Evolutionary conservation across 2,329 filamentous ascomycete species (phyloP).

Genomic region (Periconia sp.): DNA sequence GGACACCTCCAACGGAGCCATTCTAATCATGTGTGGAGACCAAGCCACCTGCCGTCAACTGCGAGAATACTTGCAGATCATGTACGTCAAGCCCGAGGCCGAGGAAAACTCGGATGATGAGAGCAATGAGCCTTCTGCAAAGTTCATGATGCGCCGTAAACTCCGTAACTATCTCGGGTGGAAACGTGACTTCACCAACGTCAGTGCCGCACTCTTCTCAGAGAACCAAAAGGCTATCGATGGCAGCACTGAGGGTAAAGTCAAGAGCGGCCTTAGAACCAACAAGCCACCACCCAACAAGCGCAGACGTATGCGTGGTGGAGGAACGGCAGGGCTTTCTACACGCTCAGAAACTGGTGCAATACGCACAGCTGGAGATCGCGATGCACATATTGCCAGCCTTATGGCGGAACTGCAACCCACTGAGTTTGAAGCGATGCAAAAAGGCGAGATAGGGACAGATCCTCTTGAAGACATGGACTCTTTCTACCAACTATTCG

Average conservation of each 20-base stretch:
- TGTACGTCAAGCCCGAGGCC: conserved; percentile 72
- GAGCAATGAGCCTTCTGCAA: conserved; percentile 69
- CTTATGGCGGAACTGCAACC: conserved; percentile 83
- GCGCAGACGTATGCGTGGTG: conserved; percentile 81
- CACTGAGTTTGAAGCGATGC: conserved; percentile 75
- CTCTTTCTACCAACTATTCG: conserved; percentile 87
- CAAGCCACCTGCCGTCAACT: conserved; percentile 85
- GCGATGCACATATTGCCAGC: conserved; percentile 78
- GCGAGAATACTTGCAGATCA: conserved; percentile 87
- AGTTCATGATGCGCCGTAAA: conserved; percentile 88
- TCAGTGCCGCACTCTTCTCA: conserved; percentile 77
- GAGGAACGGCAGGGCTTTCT: conserved; percentile 65
- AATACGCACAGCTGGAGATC: conserved; percentile 78
- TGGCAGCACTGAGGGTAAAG: conserved; percentile 65
- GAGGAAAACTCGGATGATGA: conserved; percentile 56
- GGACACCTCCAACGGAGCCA: conserved; percentile 88
- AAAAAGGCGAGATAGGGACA: conserved; percentile 73
- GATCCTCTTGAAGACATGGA: conserved; percentile 92
- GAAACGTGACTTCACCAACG: conserved; percentile 87
- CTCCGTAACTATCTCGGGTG: conserved; percentile 86
- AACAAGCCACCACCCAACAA: conserved; percentile 81
- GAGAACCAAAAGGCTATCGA: conserved; percentile 81
- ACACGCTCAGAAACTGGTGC: conserved; percentile 75
- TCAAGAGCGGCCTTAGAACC: conserved; percentile 54
- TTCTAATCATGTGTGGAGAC: conserved; percentile 94